Base-by-base conservation (phyloP, 495 filamentous ascomycete genomes). In the Entonaema liquescens region DNA sequence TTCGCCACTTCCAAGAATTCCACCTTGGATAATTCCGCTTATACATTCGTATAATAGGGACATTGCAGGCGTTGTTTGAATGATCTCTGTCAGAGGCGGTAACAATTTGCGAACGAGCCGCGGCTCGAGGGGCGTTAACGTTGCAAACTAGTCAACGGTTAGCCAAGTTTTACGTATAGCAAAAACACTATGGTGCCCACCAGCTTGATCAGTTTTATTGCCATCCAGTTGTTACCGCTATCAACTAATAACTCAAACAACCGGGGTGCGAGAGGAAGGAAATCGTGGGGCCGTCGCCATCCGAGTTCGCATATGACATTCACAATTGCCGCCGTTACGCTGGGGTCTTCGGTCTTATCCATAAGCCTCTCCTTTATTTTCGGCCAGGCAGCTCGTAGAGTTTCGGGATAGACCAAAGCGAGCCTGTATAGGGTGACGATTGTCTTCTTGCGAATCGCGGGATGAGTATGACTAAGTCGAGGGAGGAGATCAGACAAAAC, bases 161-260 rank as follows among this genome's bases (percentile, higher is more conserved):
- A 81, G 77, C 23, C 21, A 55, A 33, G 33, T 56, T 17, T 13
- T 19, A 28, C 15, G 13, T 5, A 59, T 9, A 15, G n/a, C 40
- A 19, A 25, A 28, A 7, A 33, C 6, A 5, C 5, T 38, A 65
- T 7, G 13, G 50, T 17, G 80, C 89, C 65, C 75, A 95, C 94
- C 56, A 99, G 86, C 78, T 99, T 99, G 76, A 99, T 99, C 60
- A 98, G 88, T 74, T 99, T 99, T 76, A 99, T 98, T 33, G 93
- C 94, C 95, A 99, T 98, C 95, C 95, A 99, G 80, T 99, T 99
- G 77, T 99, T 98, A 5, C 91, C 92, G 31, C 93, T 88, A 57
- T 95, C 91, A n/a, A 97, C 94, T 9, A 99, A 82, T 11, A 99
- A 83, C 59, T 96, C 93, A 69, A 98, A 99, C 33, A 99, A 82